These are phyloP conservation scores for Populus tremula DNA, from an alignment of 345 rosid species.

Conservation along the genomic window DNA sequence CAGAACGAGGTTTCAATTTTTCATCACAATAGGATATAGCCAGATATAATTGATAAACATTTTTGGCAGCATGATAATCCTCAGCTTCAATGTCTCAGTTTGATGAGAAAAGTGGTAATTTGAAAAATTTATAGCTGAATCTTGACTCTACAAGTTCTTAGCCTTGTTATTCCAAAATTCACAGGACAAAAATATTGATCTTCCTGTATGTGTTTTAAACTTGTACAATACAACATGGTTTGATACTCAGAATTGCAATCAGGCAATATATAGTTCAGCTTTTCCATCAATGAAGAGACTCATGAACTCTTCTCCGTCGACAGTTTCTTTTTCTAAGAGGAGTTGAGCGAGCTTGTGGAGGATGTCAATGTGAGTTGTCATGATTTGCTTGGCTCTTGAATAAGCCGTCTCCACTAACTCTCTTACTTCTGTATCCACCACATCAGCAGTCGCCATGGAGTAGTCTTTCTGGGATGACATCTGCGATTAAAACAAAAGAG, in stretches of 20 bases:
- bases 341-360: conserved; percentile 89
- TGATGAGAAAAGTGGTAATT: background rate
- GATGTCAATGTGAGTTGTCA: conserved; percentile 65
- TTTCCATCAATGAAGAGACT: conserved; percentile 97
- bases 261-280: conserved; percentile 77
- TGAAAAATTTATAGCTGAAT: background rate
- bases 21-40: too few relatives aligned
- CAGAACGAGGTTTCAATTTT: too few relatives aligned
- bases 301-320: conserved; percentile 98
- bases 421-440: conserved; percentile 92
- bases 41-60: background rate
- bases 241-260: conserved; percentile 16
- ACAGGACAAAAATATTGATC: background rate
- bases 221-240: conserved; percentile 23
- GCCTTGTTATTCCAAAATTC: background rate
- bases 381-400: conserved; percentile 60
- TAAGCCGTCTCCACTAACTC: conserved; percentile 81
- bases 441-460: conserved; percentile 96
- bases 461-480: conserved; percentile 96
- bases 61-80: background rate
- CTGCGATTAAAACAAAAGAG: conserved; percentile 31
- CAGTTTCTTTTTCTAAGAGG: conserved; percentile 87
- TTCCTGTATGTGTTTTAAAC: background rate
- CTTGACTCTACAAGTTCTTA: background rate
- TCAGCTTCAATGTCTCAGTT: background rate